Evolutionary conservation across 768 basidiomycete species (phyloP), one percentile per base, ranked within the genome.

Genomic region (Rubroboletus satanas): DNA sequence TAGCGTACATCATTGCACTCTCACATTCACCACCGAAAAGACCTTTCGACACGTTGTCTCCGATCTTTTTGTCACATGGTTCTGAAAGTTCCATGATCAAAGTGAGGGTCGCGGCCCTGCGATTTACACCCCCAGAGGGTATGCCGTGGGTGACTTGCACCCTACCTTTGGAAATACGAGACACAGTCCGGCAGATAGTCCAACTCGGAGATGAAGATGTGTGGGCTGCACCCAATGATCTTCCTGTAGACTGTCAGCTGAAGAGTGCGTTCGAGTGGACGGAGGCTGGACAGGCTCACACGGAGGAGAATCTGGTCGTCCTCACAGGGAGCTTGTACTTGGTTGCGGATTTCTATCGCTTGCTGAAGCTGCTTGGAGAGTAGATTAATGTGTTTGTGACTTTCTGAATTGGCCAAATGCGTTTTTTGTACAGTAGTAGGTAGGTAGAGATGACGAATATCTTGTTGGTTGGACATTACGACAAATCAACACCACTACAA

Each of bases 131-230:
- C 5, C 90, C 93, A 0, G 89, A 86, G 4, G 90, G 87, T 3
- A 98, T 99, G 97, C 92, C 95, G 0, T 99, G 97, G 97, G 85
- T 98, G 26, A 79, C 75, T 36, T 74, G 85, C 4, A 85, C 87
- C 0, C 66, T 81, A 7, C 76, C 80, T 4, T 68, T 68, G 2
- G 79, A 81, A 45, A 61, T 95, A 50, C 71, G 65, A 21, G 71
- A 72, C 15, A 77, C 75, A 0, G 81, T 85, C 18, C 57, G 54
- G 42, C 57, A 57, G 32, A 71, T 86, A 5, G 66, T 73, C 4
- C 78, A 79, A 6, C 54, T 64, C 45, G 44, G 45, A 49, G 71
- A 70, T n/a, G 74, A 74, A 41, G 74, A 79, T 17, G 54, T 83
- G 5, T 85, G 79, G 80, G 61, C 63, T 33, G 69, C 75, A 15